Base-by-base conservation (phyloP, 805 yeast species). In the Tetrapisispora iriomotensis region DNA sequence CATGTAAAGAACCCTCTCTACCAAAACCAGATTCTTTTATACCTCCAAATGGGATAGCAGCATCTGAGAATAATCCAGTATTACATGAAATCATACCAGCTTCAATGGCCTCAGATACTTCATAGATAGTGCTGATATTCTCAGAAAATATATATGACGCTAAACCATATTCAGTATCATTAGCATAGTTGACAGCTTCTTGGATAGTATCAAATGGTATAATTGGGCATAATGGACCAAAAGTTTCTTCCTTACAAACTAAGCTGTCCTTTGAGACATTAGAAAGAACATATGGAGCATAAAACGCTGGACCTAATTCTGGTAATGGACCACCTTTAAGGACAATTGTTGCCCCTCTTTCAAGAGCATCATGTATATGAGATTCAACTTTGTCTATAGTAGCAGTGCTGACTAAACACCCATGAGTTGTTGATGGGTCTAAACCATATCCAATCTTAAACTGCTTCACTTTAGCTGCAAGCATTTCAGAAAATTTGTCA, bases 11-110 rank as follows among this genome's bases (percentile, higher is more conserved):
- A 14, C 83, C 83, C 57, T 79, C 85, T 58, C 83, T 71, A 25
- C 85, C 85, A 53, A 75, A 77, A 0, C 85, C 85, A 20, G 80
- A 72, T 49, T 75, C 75, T 47, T 75, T 75, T 35, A 78, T 65
- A 40, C 85, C 85, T 25, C 85, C 76, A 43, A 71, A 71, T 45
- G 82, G 82, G 34, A 76, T 50, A 5, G 79, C 62, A 24, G 71
- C 67, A 45, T 74, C 79, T 6, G 78, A 69, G 54, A 74, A 72
- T 3, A 72, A 48, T 38, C 79, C 79, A 8, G 75, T 71, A 58
- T 77, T 77, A 33, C 76, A 75, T 30, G 77, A 66, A 18, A 77
- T 80, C 79, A 75, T 76, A 30, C 83, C 83, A n/a, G 70, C 51
- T 54, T 77, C 82, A 45, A 77, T 59, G 20, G 68, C 72, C 51